A percentile compares a stretch with the other conserved stretches of the same genome.
These are phyloP conservation scores for Coemansia sp. DNA, from an alignment of 192 early-diverging fungal species.

Conservation along the genomic window DNA sequence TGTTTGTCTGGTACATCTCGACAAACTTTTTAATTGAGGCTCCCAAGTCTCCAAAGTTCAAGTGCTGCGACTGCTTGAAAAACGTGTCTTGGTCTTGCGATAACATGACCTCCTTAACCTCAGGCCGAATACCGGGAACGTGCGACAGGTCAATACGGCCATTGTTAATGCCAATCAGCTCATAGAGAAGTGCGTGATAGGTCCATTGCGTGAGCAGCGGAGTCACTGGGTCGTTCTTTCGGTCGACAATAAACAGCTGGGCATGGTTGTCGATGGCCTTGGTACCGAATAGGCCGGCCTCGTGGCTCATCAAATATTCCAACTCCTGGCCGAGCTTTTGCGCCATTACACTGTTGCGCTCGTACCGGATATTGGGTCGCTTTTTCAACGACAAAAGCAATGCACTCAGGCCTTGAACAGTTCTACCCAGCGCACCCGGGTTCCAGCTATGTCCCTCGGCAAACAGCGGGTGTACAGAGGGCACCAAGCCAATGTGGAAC, in stretches of 20 bases:
- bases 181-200: constrained; percentile 98
- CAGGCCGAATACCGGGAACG: constrained; percentile 79
- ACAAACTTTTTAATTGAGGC: constrained; percentile 93
- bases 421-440: constrained; percentile 70
- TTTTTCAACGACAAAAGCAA: constrained; percentile 86
- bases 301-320: constrained; percentile 51
- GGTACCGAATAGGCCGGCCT: constrained; percentile 41
- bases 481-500: constrained; percentile 75
- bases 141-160: constrained; percentile 88
- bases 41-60: constrained; percentile 95
- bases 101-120: constrained; percentile 93
- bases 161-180: constrained; percentile 90
- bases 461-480: constrained; percentile 68
- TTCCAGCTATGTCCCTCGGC: constrained; percentile 82
- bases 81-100: constrained; percentile 90
- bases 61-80: constrained; percentile 86
- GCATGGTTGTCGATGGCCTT: constrained; percentile 72
- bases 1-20: constrained; percentile 91
- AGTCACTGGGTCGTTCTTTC: constrained; percentile 94
- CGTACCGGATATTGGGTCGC: constrained; percentile 91
- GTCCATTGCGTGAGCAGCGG: constrained; percentile 97
- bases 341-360: constrained; percentile 79
- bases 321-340: constrained; percentile 79
- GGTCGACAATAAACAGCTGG: constrained; percentile 90
- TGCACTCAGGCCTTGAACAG: constrained; percentile 77